phyloP scores from a whole-genome alignment of 2,329 filamentous ascomycete species.

The Cladophialophora chaetospira region DNA sequence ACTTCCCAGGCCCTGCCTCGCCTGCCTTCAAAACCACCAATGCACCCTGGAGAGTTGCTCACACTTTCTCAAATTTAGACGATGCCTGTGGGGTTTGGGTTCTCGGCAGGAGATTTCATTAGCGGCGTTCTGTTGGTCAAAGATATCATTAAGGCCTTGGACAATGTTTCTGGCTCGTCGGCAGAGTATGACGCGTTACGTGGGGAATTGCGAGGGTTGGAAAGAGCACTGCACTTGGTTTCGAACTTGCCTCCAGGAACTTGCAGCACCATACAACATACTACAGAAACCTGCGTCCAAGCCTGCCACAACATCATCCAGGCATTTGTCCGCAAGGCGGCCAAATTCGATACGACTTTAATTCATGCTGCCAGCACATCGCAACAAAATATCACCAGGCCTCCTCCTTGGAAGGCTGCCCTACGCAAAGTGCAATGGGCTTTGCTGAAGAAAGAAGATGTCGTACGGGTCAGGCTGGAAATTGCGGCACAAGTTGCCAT shows the following conservation, averaged over 20 bases:
- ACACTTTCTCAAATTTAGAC: no score
- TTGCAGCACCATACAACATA: not conserved
- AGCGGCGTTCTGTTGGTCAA: not conserved
- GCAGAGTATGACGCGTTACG: not conserved
- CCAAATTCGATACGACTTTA: not conserved
- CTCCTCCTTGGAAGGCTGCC: not conserved
- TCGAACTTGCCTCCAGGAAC: not conserved
- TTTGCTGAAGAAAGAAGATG: not conserved
- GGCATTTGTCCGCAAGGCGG: not conserved
- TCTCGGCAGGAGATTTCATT: not conserved
- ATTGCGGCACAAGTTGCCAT: not conserved
- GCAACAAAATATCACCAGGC: not conserved
- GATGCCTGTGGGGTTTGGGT: not conserved
- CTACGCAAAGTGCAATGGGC: not conserved
- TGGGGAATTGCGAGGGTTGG: not conserved
- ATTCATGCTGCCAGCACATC: not conserved
- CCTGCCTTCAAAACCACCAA: no score
- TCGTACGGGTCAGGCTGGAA: not conserved
- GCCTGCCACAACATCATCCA: not conserved
- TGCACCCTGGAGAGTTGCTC: no score
- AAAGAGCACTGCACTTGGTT: not conserved
- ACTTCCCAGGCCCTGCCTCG: no score
- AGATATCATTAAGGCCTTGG: not conserved
- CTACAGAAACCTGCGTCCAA: not conserved
- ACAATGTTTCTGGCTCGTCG: not conserved